Evolutionary conservation across 345 rosid species (phyloP).

Genomic region (Rubroshorea leprosula): DNA sequence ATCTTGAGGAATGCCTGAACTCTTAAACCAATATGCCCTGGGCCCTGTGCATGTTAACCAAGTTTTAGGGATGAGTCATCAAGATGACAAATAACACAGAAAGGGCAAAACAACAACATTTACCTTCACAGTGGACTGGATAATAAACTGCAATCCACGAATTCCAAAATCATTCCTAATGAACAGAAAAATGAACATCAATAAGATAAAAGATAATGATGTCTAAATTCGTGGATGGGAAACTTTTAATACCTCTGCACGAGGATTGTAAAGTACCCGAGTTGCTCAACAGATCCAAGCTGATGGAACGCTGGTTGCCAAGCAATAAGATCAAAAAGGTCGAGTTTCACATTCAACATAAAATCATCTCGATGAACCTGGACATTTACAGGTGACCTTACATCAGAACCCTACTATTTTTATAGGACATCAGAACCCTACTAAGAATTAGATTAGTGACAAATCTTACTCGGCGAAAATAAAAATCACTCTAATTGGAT

Average conservation of each 20-base stretch:
- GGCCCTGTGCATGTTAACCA: too few relatives aligned
- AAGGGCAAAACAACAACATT: neutral
- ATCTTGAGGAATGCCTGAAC: constrained; percentile 67
- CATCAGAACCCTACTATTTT: constrained; percentile 12
- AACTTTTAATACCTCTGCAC: constrained; percentile 47
- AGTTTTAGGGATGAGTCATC: constrained; percentile 20
- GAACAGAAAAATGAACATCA: constrained; percentile 10
- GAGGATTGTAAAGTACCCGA: constrained; percentile 80
- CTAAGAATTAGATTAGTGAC: neutral
- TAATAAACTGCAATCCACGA: constrained; percentile 69
- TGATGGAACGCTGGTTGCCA: constrained; percentile 92
- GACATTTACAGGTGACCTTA: constrained; percentile 10
- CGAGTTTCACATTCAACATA: constrained; percentile 68
- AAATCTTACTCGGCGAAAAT: too few relatives aligned
- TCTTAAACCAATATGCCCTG: constrained; percentile 72
- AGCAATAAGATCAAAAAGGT: too few relatives aligned
- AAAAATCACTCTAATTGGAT: too few relatives aligned
- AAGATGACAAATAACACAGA: neutral
- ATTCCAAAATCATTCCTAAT: constrained; percentile 71
- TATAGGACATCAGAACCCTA: too few relatives aligned
- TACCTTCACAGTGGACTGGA: constrained; percentile 87
- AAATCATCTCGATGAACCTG: constrained; percentile 86
- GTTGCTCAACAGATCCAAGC: constrained; percentile 93
- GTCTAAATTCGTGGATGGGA: neutral
- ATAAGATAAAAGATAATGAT: neutral